These are phyloP conservation scores for Ogataea wickerhamii DNA, from an alignment of 805 yeast species.

Conservation along the genomic window DNA sequence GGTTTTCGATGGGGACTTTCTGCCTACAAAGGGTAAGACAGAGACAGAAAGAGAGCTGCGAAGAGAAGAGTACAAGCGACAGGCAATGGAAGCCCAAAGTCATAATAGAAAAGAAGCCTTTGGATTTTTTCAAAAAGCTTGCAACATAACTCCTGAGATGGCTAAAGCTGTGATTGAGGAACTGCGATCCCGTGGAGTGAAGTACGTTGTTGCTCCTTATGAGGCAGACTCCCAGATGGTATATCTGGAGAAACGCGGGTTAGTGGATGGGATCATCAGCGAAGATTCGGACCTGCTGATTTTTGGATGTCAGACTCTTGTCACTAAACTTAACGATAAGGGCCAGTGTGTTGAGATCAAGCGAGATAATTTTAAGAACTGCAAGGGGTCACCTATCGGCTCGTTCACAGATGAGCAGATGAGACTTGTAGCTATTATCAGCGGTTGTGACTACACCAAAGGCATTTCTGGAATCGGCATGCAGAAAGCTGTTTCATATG, in stretches of 20 bases:
- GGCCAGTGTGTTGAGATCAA: conserved; percentile 68
- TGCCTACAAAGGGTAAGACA: conserved; percentile 75
- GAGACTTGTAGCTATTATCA: conserved; percentile 73
- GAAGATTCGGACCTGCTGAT: conserved; percentile 92
- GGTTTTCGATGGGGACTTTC: conserved; percentile 89
- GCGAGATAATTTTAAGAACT: conserved; percentile 46
- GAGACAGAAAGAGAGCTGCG: conserved; percentile 58
- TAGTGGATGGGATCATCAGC: conserved; percentile 81
- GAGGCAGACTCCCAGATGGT: conserved; percentile 99
- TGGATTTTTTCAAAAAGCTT: conserved; percentile 69
- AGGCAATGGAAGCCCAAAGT: conserved; percentile 50
- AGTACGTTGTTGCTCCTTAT: conserved; percentile 90
- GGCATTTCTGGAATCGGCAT: conserved; percentile 84
- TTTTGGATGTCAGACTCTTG: conserved; percentile 74
- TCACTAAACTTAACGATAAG: conserved; percentile 76
- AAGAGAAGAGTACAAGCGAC: conserved; percentile 54
- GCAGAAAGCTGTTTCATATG: conserved; percentile 63
- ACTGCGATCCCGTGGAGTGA: conserved; percentile 53
- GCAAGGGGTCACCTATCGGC: conserved; percentile 39
- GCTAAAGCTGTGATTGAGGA: conserved; percentile 80
- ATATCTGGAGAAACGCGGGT: conserved; percentile 67
- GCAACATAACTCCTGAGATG: conserved; percentile 87
- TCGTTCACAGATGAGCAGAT: conserved; percentile 54
- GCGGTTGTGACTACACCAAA: conserved; percentile 96
- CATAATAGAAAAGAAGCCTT: conserved; percentile 63